These are phyloP conservation scores for Saccharomyces hybrid DNA, from an alignment of 1,139 yeast species.

Conservation along the genomic window DNA sequence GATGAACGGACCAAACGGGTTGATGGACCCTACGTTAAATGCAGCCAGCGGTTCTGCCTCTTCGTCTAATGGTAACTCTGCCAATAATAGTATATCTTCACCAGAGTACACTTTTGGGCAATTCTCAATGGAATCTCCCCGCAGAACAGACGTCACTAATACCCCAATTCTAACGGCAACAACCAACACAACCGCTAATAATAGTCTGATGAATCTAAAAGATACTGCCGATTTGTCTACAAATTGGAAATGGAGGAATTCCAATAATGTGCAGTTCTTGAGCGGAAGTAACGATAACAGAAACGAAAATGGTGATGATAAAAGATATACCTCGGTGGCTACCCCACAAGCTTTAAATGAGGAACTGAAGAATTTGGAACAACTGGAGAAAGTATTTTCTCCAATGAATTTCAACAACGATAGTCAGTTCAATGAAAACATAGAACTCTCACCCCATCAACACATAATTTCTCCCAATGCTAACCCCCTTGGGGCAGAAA, in stretches of 20 bases:
- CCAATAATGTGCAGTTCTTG: not conserved
- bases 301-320: not conserved
- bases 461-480: not conserved
- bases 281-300: not conserved
- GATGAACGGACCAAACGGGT: not conserved
- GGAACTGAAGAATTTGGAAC: not conserved
- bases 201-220: conserved; percentile 8
- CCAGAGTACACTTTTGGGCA: conserved; percentile 7
- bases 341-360: not conserved
- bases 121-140: conserved; percentile 4
- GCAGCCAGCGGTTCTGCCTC: conserved; percentile 6
- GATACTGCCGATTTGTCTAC: not conserved
- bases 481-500: not conserved
- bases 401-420: not conserved
- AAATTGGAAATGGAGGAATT: not conserved
- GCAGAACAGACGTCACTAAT: conserved; percentile 2
- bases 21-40: not conserved
- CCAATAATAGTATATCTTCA: conserved; percentile 3
- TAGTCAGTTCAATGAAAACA: not conserved
- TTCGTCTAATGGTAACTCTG: not conserved
- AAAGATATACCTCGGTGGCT: not conserved
- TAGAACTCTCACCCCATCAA: not conserved
- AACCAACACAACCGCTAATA: conserved; percentile 8
- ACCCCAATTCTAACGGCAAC: conserved; percentile 1
- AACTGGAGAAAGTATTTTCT: not conserved